Base-by-base conservation (phyloP, 106 monocot species). In the Dendrobium huoshanense region DNA sequence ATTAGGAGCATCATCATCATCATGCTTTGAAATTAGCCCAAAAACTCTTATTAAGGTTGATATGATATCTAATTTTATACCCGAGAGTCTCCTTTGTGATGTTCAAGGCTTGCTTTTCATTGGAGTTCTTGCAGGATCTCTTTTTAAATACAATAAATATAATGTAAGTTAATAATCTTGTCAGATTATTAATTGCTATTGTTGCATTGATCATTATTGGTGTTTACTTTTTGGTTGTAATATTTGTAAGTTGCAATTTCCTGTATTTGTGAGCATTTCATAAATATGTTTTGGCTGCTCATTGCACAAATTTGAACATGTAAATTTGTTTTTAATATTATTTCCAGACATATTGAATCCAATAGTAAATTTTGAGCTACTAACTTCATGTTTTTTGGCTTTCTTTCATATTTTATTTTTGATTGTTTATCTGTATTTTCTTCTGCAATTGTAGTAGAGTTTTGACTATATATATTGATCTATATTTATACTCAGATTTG, bases 71-170 rank as follows among this genome's bases (percentile, higher is more conserved):
- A 74, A 74, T 15, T n/a, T 20, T 74, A 19, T 18, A 43, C 5
- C 74, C 43, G 7, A 29, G 41, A 43, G 43, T 43, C 17, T 18
- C 8, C 49, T 83, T 11, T 56, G 29, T 74, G 75, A 81, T 67
- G 87, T 88, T 20, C 82, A 73, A 61, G 58, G 64, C 44, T 78
- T 94, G 65, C 87, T 92, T 17, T 80, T 84, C 22, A 94, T 85
- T 9, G 83, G 89, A 9, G 37, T 87, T 20, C 88, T 94, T 3
- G 89, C 88, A 81, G 91, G 88, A 41, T 33, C 80, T 13, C 54
- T 45, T 11, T 85, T 94, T 19, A 88, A 41, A 45, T 94, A 89
- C 87, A 82, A 49, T 73, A 86, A 86, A 31, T 55, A 78, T 22
- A 41, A 85, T 75, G 90, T 87, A 77, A 73, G 41, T 64, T 64